Base-by-base conservation (phyloP, 345 rosid species). In the Melastoma malabathricum region DNA sequence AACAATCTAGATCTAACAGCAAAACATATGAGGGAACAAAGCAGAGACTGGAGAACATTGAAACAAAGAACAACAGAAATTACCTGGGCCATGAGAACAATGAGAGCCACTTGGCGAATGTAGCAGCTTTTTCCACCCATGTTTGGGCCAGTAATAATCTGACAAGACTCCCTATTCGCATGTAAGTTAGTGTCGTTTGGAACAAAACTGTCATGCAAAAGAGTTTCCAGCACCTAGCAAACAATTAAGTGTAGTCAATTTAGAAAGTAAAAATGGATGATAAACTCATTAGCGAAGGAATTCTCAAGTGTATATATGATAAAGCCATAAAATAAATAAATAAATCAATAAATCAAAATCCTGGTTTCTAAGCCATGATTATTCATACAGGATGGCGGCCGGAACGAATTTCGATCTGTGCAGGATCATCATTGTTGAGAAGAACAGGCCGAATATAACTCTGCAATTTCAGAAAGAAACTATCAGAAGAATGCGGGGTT, bases 71-170 rank as follows among this genome's bases (percentile, higher is more conserved):
- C 18, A 12, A 34, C 17, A 16, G 13, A 9, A 44, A n/a, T 34
- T 62, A 89, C 98, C 92, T 90, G 98, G 69, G 98, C 98, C 98
- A 90, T 90, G 19, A 90, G 55, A 55, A 75, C 61, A 60, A 86
- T 80, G 48, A 90, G 75, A 61, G 93, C 95, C 75, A 90, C 98
- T 67, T 90, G 98, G 50, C 93, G 98, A 61, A 90, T 82, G 66
- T 90, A 90, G 68, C 98, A 90, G 69, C 95, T 86, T 81, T 90
- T 90, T 48, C 96, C 98, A 20, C 96, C 98, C 98, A 90, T 90
- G 70, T 90, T 90, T 47, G 98, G 98, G 57, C 96, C 96, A 0
- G 96, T 86, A 55, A 90, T 72, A 48, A 90, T 86, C 76, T 90
- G 98, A 55, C 96, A 90, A 58, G 58, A 69, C 69, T 90, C 89